Evolutionary conservation across 768 basidiomycete genomes (phyloP), one percentile per base, ranked within the genome.

Genomic region (Panaeolus papilionaceus): DNA sequence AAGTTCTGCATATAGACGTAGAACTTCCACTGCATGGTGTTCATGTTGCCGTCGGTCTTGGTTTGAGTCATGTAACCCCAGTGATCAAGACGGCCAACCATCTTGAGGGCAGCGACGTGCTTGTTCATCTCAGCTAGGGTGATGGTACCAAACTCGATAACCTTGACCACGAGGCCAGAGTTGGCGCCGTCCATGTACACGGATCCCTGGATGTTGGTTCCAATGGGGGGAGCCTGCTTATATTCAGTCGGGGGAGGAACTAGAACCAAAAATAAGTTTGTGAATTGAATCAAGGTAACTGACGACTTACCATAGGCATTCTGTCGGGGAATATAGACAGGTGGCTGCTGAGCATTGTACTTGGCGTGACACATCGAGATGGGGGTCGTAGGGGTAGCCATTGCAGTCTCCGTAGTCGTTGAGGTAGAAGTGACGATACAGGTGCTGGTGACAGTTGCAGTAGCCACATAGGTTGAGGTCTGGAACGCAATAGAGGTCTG

Each of bases 1-100:
- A 58, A 12, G 10, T 58, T 28, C n/a, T 28, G 12, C 54, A 58
- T 58, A 33, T 58, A 33, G 54, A 58, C 33, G 54, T 33, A 58
- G 54, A 58, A 58, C 54, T 58, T 7, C 54, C 54, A 58, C 33
- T 58, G 54, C 54, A 58, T 58, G 54, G 33, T 58, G 54, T 58
- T 58, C 20, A 58, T 8, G 20, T 58, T 58, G 33, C 54, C 54
- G 26, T 37, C 33, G 54, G 54, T 58, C 54, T 28, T 58, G 26
- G 54, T 58, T 28, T 58, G 54, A 10, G 54, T 58, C 54, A 58
- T 58, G 28, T 58, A 58, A 16, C 54, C 54, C 54, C 54, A 58
- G 54, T 58, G 54, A 16, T 58, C 54, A 7, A 58, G 54, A 12
- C 54, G 26, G 10, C 54, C 54, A 14, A 33, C 28, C 54, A 58